Percentiles rank a stretch among this genome's conserved stretches.
Evolutionary conservation across 2,329 filamentous ascomycete species (phyloP).

Genomic region (Trichothecium sympodiale): DNA sequence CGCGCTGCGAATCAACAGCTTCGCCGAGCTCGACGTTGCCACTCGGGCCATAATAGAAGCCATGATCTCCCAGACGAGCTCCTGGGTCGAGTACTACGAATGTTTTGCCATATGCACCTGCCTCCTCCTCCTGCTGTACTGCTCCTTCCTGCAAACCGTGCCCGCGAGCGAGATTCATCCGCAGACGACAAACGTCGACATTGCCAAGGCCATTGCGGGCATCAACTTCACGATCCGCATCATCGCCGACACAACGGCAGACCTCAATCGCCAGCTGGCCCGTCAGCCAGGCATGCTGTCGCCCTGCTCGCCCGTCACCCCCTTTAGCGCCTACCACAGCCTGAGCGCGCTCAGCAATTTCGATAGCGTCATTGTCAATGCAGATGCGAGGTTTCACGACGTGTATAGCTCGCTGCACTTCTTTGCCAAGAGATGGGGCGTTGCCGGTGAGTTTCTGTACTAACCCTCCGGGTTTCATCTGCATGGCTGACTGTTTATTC

Average conservation of each 20-base stretch:
- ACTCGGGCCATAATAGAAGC: conserved; percentile 20
- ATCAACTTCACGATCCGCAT: conserved; percentile 25
- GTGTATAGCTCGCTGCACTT: conserved; percentile 21
- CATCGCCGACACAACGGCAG: conserved; percentile 22
- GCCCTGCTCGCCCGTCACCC: conserved; percentile 18
- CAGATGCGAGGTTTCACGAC: conserved; percentile 19
- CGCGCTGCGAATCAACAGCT: conserved; percentile 11
- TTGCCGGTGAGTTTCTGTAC: conserved; percentile 16
- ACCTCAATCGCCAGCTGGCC: conserved; percentile 20
- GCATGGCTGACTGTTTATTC: conserved; percentile 6
- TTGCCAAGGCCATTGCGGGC: conserved; percentile 22
- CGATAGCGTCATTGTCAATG: conserved; percentile 19
- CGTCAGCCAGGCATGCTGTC: conserved; percentile 18
- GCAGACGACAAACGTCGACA: conserved; percentile 15
- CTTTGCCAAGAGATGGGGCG: conserved; percentile 22
- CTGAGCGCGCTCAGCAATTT: conserved; percentile 21
- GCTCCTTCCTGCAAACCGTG: conserved; percentile 18
- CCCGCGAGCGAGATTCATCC: conserved; percentile 12
- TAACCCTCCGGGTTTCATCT: not conserved
- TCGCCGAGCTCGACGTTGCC: conserved; percentile 19
- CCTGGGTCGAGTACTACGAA: conserved; percentile 23
- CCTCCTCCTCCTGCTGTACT: conserved; percentile 22
- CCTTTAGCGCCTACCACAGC: conserved; percentile 22
- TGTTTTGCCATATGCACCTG: conserved; percentile 23
- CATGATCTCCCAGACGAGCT: conserved; percentile 19